Conservation (phyloP, 305 asterid genomes). For the Fraxinus platypoda region DNA sequence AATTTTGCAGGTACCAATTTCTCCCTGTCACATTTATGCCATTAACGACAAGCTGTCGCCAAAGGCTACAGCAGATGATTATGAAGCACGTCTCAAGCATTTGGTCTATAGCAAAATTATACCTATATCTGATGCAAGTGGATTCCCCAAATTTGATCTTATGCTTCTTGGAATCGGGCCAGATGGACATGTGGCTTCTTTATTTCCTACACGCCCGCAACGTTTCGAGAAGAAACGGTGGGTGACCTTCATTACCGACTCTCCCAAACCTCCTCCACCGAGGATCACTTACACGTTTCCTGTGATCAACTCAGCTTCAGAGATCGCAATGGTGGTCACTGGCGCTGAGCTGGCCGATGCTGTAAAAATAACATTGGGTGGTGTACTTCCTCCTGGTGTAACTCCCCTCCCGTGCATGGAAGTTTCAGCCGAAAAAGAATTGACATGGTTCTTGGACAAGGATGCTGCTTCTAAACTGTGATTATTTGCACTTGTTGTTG, state of each 20-base stretch:
- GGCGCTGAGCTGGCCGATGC: conserved; percentile 60
- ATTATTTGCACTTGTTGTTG: neutral
- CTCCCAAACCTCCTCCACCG: conserved; percentile 85
- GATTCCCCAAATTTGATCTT: conserved; percentile 77
- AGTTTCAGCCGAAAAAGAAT: conserved; percentile 56
- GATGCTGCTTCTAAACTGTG: conserved; percentile 69
- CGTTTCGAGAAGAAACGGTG: conserved; percentile 63
- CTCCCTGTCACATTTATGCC: conserved; percentile 39
- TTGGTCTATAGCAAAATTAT: conserved; percentile 43
- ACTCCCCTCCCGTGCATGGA: conserved; percentile 46
- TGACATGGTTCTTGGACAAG: conserved; percentile 73
- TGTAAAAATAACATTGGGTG: conserved; percentile 39
- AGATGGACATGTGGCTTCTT: conserved; percentile 86
- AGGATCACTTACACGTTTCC: conserved; percentile 93
- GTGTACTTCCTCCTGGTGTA: conserved; percentile 11
- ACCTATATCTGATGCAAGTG: conserved; percentile 39
- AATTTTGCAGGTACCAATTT: conserved; percentile 44
- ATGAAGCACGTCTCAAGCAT: conserved; percentile 55
- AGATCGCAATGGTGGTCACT: conserved; percentile 72
- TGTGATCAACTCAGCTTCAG: conserved; percentile 63
- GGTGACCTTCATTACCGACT: conserved; percentile 82
- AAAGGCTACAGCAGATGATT: conserved; percentile 71
- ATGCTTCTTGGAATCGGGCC: conserved; percentile 92
- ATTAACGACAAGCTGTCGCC: conserved; percentile 47
- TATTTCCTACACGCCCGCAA: conserved; percentile 60